Evolutionary conservation across 768 basidiomycete species (phyloP).

Genomic region (Hortiboletus campestris): DNA sequence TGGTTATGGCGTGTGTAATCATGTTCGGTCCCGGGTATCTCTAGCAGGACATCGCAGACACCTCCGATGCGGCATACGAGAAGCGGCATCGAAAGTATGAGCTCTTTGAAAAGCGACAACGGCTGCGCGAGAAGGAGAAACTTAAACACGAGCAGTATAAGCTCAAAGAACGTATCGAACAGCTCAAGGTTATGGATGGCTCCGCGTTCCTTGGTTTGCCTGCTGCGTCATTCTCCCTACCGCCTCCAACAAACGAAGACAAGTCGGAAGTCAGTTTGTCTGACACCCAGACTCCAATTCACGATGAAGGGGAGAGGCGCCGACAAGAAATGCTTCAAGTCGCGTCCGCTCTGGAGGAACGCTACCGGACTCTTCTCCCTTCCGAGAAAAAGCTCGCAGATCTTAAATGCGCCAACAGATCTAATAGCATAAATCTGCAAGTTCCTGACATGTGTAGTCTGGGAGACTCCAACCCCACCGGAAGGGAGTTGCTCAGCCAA

Average conservation of each 20-base stretch:
- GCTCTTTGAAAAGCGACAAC: conserved; percentile 79
- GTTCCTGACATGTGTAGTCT: conserved; percentile 14
- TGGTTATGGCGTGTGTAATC: conserved; percentile 5
- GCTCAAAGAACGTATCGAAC: conserved; percentile 84
- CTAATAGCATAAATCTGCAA: conserved; percentile 11
- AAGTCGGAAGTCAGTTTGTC: conserved; percentile 29
- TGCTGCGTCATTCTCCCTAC: conserved; percentile 52
- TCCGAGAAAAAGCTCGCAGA: conserved; percentile 51
- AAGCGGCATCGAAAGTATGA: conserved; percentile 86
- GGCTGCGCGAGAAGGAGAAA: conserved; percentile 87
- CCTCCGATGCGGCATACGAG: conserved; percentile 78
- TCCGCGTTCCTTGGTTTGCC: conserved; percentile 65
- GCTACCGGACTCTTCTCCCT: conserved; percentile 73
- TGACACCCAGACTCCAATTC: conserved; percentile 34
- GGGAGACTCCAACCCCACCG: conserved; percentile 14
- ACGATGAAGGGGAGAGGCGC: conserved; percentile 70
- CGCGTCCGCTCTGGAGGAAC: conserved; percentile 63
- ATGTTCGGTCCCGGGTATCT: conserved; percentile 4
- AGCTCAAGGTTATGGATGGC: conserved; percentile 71
- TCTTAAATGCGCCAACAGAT: conserved; percentile 24
- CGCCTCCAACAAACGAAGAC: conserved; percentile 24
- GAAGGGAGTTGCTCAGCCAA: conserved; percentile 7
- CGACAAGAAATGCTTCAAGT: conserved; percentile 71
- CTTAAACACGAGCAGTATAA: conserved; percentile 91
- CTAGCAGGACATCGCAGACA: conserved; percentile 56